Percentiles rank a stretch among this genome's conserved stretches.
phyloP scores from a whole-genome alignment of 495 filamentous ascomycete species.

The Hyaloscypha variabilis region DNA sequence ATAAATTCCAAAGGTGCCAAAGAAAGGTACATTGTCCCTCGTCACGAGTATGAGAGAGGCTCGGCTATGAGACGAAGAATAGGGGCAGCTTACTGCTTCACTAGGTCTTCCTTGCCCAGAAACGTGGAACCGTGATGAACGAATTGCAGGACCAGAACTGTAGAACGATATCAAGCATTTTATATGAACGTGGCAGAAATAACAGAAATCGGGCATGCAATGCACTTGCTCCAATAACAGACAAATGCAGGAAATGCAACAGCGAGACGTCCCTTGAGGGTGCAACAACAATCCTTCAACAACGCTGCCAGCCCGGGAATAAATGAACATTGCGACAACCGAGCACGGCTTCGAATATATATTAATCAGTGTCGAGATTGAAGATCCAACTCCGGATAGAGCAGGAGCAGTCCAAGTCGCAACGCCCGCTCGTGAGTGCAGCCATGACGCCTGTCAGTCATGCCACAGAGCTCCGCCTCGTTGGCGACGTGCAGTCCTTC shows the following conservation, averaged over 20 bases:
- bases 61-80: neutral
- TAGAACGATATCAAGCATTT: neutral
- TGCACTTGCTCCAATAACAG: neutral
- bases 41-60: neutral
- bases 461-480: conserved; percentile 9
- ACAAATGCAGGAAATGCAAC: neutral
- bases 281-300: neutral
- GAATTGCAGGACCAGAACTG: neutral
- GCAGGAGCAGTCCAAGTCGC: conserved; percentile 1
- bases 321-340: neutral
- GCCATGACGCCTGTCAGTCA: neutral
- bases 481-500: neutral
- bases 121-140: neutral
- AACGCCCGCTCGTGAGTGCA: neutral
- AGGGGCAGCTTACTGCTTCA: neutral
- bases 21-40: neutral
- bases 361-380: neutral
- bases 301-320: neutral
- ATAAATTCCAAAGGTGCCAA: neutral
- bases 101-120: neutral
- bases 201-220: neutral
- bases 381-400: neutral
- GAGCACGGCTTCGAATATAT: neutral
- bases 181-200: neutral
- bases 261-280: neutral